Conservation (phyloP, 2,329 filamentous ascomycete species). For the Pestalotiopsis sp. region DNA sequence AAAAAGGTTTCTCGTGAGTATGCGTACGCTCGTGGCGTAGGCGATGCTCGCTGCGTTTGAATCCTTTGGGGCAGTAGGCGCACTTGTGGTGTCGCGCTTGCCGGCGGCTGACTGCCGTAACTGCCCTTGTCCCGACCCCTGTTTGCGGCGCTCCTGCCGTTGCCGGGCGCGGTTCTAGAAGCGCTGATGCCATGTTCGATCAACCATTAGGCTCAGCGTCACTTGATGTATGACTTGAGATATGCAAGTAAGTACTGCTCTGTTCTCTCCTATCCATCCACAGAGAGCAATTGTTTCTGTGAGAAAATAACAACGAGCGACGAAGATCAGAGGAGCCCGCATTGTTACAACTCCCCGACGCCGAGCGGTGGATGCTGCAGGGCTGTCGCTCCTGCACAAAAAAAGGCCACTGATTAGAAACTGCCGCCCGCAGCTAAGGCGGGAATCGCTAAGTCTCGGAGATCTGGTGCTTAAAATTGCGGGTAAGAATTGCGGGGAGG, state of each 20-base stretch:
- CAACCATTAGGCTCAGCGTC: background rate
- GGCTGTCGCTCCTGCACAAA: background rate
- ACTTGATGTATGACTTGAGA: background rate
- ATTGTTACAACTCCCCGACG: background rate
- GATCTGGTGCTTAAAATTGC: background rate
- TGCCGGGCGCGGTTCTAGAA: background rate
- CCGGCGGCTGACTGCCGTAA: background rate
- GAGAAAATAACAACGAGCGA: background rate
- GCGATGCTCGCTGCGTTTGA: background rate
- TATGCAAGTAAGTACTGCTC: background rate
- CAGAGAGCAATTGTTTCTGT: too few species aligned
- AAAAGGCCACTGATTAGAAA: background rate
- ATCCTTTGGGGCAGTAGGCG: background rate
- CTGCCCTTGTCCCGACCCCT: background rate
- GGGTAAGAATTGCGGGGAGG: background rate
- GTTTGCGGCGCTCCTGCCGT: background rate
- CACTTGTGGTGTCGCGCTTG: background rate
- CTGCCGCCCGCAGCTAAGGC: background rate
- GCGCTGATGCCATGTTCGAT: background rate
- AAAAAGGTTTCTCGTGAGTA: background rate
- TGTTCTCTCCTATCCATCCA: background rate
- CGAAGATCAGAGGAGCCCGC: background rate
- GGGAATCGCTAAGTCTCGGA: background rate
- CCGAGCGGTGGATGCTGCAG: background rate
- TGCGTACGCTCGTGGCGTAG: background rate